Conservation (phyloP, 2,329 filamentous ascomycete species). For the Fusarium fujikuroi region DNA sequence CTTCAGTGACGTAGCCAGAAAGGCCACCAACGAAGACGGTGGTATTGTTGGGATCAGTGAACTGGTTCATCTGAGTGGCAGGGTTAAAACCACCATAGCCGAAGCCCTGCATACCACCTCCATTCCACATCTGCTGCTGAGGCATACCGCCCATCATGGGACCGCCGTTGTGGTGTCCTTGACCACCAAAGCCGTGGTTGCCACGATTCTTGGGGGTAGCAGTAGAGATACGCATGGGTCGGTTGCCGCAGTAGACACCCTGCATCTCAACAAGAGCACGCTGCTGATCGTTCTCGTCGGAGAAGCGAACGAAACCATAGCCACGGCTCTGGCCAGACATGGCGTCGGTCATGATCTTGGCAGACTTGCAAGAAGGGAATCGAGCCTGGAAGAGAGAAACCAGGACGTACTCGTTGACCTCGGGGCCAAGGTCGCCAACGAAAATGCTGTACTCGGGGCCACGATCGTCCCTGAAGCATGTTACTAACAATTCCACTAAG, state of each 20-base stretch:
- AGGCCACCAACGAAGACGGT: slow-evolving; percentile 98
- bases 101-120: slow-evolving; percentile 45
- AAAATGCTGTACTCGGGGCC: slow-evolving; percentile 98
- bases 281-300: slow-evolving; percentile 95
- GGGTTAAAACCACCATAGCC: slow-evolving; percentile 60
- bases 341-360: slow-evolving; percentile 99
- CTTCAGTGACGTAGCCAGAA: slow-evolving; percentile 97
- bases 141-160: slow-evolving; percentile 61
- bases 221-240: slow-evolving; percentile 98
- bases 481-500: not conserved
- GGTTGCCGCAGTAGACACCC: slow-evolving; percentile 98
- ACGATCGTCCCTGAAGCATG: slow-evolving; percentile 80
- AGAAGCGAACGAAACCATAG: slow-evolving; percentile 98
- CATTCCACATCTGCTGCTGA: slow-evolving; percentile 56
- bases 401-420: slow-evolving; percentile 98
- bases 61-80: slow-evolving; percentile 87
- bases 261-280: slow-evolving; percentile 98
- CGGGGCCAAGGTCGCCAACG: slow-evolving; percentile 95
- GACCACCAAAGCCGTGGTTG: slow-evolving; percentile 53
- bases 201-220: slow-evolving; percentile 92
- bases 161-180: slow-evolving; percentile 57
- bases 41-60: slow-evolving; percentile 99
- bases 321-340: slow-evolving; percentile 97
- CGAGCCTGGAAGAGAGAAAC: slow-evolving; percentile 97
- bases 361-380: slow-evolving; percentile 97